phyloP scores from a whole-genome alignment of 148 eudicot genomes.

The Beta vulgaris region DNA sequence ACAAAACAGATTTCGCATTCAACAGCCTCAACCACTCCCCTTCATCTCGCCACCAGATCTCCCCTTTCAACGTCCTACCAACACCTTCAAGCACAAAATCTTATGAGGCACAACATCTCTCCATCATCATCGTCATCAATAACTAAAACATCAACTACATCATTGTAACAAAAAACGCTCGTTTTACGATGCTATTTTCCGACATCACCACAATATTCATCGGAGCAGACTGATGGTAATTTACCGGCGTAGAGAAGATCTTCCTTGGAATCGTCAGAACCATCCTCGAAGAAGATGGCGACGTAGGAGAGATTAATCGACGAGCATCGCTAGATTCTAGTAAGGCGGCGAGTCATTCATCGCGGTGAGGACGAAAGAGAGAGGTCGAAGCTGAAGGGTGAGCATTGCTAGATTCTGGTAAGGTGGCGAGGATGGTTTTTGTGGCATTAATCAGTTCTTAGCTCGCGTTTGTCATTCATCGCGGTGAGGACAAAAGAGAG shows the following conservation, averaged over 20 bases:
- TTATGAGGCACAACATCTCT: conserved; percentile 54
- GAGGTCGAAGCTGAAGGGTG: too few relatives aligned
- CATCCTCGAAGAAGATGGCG: conserved; percentile 17
- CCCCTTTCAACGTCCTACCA: conserved; percentile 56
- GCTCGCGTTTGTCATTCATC: too few relatives aligned
- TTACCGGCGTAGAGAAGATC: conserved; percentile 23
- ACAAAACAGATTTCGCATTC: too few relatives aligned
- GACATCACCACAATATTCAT: conserved; percentile 39
- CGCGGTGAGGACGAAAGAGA: too few relatives aligned
- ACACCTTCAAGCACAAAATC: conserved; percentile 52
- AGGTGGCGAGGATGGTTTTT: too few relatives aligned
- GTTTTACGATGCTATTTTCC: conserved; percentile 7
- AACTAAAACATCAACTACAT: conserved; percentile 15
- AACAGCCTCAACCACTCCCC: too few relatives aligned
- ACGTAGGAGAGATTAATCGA: background rate
- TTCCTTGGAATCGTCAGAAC: conserved; percentile 18
- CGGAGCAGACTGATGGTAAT: conserved; percentile 43
- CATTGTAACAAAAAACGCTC: conserved; percentile 24
- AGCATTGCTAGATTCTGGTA: too few relatives aligned
- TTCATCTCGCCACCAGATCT: too few relatives aligned
- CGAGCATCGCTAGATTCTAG: conserved; percentile 13
- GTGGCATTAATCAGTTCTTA: too few relatives aligned
- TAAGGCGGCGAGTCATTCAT: conserved; percentile 49
- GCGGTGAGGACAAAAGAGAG: too few relatives aligned
- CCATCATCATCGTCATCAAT: conserved; percentile 28